Evolutionary conservation across 768 basidiomycete genomes (phyloP).

Genomic region (Boletus patriciae): DNA sequence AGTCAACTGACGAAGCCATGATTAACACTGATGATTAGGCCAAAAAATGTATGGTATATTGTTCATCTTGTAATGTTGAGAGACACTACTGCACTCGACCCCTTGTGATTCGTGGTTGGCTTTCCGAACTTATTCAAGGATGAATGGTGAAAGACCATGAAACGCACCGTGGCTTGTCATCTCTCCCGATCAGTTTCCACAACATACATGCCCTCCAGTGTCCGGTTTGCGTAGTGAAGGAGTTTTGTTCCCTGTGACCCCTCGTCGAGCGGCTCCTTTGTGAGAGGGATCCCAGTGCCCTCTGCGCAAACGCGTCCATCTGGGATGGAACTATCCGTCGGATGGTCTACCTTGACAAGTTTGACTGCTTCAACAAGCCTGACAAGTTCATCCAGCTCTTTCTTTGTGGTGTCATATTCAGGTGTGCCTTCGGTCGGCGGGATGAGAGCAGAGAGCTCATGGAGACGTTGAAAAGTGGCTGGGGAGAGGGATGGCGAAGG

Average conservation of each 20-base stretch:
- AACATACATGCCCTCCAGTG: conserved; percentile 53
- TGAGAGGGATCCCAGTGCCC: conserved; percentile 36
- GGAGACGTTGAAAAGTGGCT: conserved; percentile 58
- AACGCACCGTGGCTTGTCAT: conserved; percentile 14
- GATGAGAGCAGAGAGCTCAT: conserved; percentile 69
- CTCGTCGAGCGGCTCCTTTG: conserved; percentile 20
- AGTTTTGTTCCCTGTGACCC: conserved; percentile 44
- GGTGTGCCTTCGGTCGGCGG: conserved; percentile 60
- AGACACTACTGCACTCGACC: background rate
- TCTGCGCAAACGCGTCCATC: conserved; percentile 46
- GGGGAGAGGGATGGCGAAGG: conserved; percentile 62
- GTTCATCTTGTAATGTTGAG: background rate
- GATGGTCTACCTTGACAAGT: conserved; percentile 46
- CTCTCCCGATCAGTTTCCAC: conserved; percentile 48
- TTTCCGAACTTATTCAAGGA: background rate
- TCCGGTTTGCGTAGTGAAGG: conserved; percentile 51
- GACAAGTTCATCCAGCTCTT: conserved; percentile 68
- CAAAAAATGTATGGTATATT: conserved; percentile 5
- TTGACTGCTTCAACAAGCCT: conserved; percentile 81
- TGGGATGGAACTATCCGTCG: conserved; percentile 31
- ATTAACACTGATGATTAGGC: background rate
- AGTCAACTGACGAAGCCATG: conserved; percentile 36
- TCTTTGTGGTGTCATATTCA: conserved; percentile 51
- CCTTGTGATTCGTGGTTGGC: background rate
- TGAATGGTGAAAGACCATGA: background rate